A percentile compares a stretch with the other conserved stretches of the same genome.
Conservation (phyloP, 371 early-diverging fungal genomes). For the Rhizopus sp. region DNA sequence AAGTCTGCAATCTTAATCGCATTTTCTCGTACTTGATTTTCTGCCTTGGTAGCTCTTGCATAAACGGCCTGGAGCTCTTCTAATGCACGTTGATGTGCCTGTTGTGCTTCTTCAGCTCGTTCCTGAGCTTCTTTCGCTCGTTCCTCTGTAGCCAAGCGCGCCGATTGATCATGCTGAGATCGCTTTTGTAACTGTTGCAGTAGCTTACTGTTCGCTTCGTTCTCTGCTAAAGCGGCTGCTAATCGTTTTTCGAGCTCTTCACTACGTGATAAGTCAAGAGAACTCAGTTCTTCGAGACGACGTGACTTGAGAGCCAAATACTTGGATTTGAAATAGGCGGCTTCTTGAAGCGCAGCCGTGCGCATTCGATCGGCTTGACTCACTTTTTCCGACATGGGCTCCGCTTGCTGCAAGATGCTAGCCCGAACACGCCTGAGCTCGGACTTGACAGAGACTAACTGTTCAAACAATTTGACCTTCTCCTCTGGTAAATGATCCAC, state of each 20-base stretch:
- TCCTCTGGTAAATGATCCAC: constrained; percentile 34
- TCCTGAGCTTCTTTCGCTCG: constrained; percentile 45
- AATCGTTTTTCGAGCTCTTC: constrained; percentile 54
- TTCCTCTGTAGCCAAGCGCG: constrained; percentile 50
- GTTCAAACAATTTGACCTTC: constrained; percentile 48
- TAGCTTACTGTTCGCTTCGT: constrained; percentile 39
- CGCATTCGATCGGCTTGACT: constrained; percentile 57
- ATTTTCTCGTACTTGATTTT: constrained; percentile 49
- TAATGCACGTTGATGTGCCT: constrained; percentile 55
- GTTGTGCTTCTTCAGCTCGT: constrained; percentile 56
- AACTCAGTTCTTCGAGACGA: constrained; percentile 37
- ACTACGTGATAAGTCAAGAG: constrained; percentile 47
- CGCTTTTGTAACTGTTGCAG: constrained; percentile 45
- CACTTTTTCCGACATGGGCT: constrained; percentile 52
- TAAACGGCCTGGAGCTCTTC: constrained; percentile 51
- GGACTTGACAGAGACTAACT: constrained; percentile 41
- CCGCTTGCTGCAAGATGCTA: constrained; percentile 55
- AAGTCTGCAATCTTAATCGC: constrained; percentile 45
- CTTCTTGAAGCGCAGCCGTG: constrained; percentile 61
- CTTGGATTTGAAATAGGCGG: constrained; percentile 62
- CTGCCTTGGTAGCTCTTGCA: constrained; percentile 46
- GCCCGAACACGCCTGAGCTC: constrained; percentile 48
- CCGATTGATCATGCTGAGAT: constrained; percentile 44
- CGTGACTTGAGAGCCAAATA: constrained; percentile 34
- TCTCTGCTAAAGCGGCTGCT: constrained; percentile 46